Percentiles rank a stretch among this genome's conserved stretches.
phyloP scores from a whole-genome alignment of 148 eudicot genomes.

The Cornus suecica region DNA sequence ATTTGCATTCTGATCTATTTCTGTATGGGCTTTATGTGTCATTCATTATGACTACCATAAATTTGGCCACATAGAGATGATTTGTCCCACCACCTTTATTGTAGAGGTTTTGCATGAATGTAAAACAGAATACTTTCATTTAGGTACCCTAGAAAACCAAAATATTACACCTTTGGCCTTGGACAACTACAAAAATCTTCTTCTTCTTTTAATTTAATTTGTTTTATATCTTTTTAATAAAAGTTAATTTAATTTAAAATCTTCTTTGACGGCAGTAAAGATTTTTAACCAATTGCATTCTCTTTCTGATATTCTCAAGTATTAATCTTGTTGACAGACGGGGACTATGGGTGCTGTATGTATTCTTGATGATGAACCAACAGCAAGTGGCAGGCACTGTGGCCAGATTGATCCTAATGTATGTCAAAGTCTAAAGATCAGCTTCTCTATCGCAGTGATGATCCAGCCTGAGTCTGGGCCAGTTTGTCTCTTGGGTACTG shows the following conservation, averaged over 20 bases:
- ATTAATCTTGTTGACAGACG: constrained; percentile 52
- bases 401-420: constrained; percentile 80
- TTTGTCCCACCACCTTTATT: not conserved
- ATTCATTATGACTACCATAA: not conserved
- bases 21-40: not conserved
- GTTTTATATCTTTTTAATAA: too few relatives aligned
- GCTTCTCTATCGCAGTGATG: constrained; percentile 81
- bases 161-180: not conserved
- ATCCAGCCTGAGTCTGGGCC: constrained; percentile 98
- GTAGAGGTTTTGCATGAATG: not conserved
- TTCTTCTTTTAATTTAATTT: too few relatives aligned
- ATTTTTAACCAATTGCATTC: not conserved
- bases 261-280: not conserved
- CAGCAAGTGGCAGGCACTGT: constrained; percentile 77
- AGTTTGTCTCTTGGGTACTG: constrained; percentile 88
- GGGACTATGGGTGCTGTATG: constrained; percentile 84
- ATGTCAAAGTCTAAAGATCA: constrained; percentile 74
- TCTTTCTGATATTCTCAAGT: constrained; percentile 7
- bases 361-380: constrained; percentile 95
- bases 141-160: not conserved
- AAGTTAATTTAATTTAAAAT: too few relatives aligned
- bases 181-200: not conserved
- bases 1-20: not conserved
- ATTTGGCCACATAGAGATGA: not conserved
- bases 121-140: not conserved